Conservation (phyloP, 2,329 filamentous ascomycete species). For the Aspergillus unguis region DNA sequence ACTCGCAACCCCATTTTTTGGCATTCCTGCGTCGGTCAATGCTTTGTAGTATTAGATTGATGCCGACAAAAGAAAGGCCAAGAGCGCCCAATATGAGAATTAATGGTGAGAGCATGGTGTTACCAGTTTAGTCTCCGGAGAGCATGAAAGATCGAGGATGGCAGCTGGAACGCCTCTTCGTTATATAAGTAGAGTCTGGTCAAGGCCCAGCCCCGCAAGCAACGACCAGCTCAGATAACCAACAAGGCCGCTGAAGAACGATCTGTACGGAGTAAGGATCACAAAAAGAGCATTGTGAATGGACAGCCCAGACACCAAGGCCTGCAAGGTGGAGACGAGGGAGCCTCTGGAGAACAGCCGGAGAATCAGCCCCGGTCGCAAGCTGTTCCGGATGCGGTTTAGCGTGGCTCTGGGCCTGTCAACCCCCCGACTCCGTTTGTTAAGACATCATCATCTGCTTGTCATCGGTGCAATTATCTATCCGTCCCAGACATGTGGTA, state of each 20-base stretch:
- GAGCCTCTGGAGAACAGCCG: background rate
- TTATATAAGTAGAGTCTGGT: too few species aligned
- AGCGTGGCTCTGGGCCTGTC: background rate
- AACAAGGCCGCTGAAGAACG: background rate
- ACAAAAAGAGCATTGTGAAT: too few species aligned
- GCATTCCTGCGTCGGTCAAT: slow-evolving; percentile 24
- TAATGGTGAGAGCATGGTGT: slow-evolving; percentile 23
- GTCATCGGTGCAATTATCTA: background rate
- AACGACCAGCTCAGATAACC: background rate
- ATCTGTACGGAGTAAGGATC: too few species aligned
- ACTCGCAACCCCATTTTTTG: slow-evolving; percentile 27
- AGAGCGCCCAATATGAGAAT: slow-evolving; percentile 21
- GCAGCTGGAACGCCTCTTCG: too few species aligned
- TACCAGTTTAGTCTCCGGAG: background rate
- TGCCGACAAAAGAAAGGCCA: slow-evolving; percentile 14
- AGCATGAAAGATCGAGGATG: background rate
- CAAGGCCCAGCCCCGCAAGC: too few species aligned
- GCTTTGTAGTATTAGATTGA: slow-evolving; percentile 19
- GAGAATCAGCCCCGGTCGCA: background rate
- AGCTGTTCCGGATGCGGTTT: background rate
- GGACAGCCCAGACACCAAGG: background rate
- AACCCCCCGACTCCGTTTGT: background rate
- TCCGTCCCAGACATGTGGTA: background rate
- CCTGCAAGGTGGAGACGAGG: background rate
- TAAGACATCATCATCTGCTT: background rate